These are phyloP conservation scores for Colletotrichum chrysophilum DNA, from an alignment of 2,329 filamentous ascomycete species.

Conservation along the genomic window DNA sequence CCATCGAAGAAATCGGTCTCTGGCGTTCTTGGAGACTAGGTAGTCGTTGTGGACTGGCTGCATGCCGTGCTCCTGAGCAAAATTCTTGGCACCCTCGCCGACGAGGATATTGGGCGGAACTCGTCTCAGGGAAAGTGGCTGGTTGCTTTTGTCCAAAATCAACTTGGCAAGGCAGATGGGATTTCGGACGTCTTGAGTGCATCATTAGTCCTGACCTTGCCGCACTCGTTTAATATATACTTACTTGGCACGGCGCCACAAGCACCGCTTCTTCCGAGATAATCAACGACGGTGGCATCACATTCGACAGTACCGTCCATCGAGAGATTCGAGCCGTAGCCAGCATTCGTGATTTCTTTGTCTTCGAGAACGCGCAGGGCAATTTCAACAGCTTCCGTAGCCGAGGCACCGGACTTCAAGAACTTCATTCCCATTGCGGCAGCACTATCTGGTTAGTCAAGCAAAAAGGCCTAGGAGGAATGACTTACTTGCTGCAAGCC, in stretches of 20 bases:
- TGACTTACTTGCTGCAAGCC: conserved; percentile 83
- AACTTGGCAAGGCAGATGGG: conserved; percentile 86
- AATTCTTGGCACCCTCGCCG: conserved; percentile 84
- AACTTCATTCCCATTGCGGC: conserved; percentile 84
- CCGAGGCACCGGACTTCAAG: conserved; percentile 77
- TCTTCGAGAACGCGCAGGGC: conserved; percentile 90
- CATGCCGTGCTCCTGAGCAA: conserved; percentile 81
- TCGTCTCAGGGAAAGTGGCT: conserved; percentile 80
- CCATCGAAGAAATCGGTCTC: conserved; percentile 83
- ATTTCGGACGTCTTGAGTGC: conserved; percentile 79
- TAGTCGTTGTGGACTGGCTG: conserved; percentile 74
- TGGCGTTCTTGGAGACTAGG: conserved; percentile 80
- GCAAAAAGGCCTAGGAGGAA: neutral
- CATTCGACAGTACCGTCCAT: conserved; percentile 93
- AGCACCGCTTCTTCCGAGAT: conserved; percentile 88
- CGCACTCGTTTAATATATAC: conserved; percentile 36
- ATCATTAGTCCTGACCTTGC: neutral
- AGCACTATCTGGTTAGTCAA: conserved; percentile 60
- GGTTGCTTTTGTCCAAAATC: conserved; percentile 78
- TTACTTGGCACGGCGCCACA: conserved; percentile 89
- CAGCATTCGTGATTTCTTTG: conserved; percentile 94
- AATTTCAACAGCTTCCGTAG: conserved; percentile 88
- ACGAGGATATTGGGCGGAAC: conserved; percentile 94
- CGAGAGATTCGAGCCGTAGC: conserved; percentile 92
- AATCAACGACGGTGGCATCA: conserved; percentile 92